Conservation (phyloP, 2,329 filamentous ascomycete species). For the Penicillium concentricum region DNA sequence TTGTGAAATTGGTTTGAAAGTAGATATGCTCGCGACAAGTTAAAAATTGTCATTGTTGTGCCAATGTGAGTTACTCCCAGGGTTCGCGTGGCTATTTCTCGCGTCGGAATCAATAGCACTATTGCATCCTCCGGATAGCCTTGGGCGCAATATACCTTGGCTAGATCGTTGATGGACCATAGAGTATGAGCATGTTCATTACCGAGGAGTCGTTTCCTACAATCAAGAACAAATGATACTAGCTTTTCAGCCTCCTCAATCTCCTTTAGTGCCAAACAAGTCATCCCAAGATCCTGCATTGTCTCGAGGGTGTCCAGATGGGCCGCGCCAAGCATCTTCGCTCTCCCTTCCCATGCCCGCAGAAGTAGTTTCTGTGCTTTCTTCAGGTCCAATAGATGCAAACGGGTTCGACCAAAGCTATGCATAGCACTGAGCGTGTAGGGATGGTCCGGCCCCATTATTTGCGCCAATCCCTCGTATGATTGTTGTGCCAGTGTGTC, state of each 20-base stretch:
- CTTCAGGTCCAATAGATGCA: constrained; percentile 13
- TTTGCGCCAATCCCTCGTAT: constrained; percentile 16
- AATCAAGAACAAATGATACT: constrained; percentile 19
- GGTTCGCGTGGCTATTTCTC: constrained; percentile 12
- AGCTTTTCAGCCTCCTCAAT: constrained; percentile 18
- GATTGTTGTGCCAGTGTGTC: constrained; percentile 15
- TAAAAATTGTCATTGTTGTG: constrained; percentile 18
- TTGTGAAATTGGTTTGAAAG: constrained; percentile 14
- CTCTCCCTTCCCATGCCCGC: constrained; percentile 17
- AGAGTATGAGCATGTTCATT: constrained; percentile 37
- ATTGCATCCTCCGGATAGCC: constrained; percentile 26
- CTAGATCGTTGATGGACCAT: constrained; percentile 35
- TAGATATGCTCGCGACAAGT: constrained; percentile 20
- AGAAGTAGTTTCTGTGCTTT: constrained; percentile 16
- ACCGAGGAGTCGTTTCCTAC: constrained; percentile 23
- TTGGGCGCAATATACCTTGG: constrained; percentile 30
- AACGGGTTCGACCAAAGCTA: constrained; percentile 3
- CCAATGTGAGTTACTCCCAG: constrained; percentile 21
- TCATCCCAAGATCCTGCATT: constrained; percentile 19
- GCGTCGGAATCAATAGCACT: constrained; percentile 20
- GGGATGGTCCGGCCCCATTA: constrained; percentile 26
- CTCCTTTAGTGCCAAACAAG: constrained; percentile 10
- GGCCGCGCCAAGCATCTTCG: constrained; percentile 19
- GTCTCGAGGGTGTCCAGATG: constrained; percentile 23
- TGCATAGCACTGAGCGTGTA: constrained; percentile 26